These are phyloP conservation scores for Saccharomyces hybrid DNA, from an alignment of 1,139 yeast genomes.

Conservation along the genomic window DNA sequence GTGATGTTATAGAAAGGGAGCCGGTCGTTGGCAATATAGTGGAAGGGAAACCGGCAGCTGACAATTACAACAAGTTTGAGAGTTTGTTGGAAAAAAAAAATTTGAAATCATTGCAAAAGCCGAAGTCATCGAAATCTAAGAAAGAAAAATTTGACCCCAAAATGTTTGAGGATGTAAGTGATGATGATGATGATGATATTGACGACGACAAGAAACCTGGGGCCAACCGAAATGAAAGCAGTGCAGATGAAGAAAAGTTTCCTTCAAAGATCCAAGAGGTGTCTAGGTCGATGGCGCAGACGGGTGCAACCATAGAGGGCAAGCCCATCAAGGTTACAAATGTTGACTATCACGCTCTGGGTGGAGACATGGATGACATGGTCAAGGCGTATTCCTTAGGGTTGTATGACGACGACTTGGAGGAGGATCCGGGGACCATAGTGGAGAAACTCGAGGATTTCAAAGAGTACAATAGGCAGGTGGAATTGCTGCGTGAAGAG, in stretches of 20 bases:
- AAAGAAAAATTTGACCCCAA: background rate
- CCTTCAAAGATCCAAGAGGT: constrained; percentile 10
- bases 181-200: constrained; percentile 4
- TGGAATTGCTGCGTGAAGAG: constrained; percentile 36
- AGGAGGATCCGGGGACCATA: constrained; percentile 49
- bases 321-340: constrained; percentile 18
- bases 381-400: constrained; percentile 55
- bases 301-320: constrained; percentile 3
- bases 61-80: background rate
- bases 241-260: background rate
- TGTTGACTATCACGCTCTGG: constrained; percentile 39
- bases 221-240: background rate
- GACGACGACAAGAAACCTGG: background rate
- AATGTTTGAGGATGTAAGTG: background rate
- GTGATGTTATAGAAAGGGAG: no score
- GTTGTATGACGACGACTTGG: constrained; percentile 49
- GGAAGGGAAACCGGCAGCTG: background rate
- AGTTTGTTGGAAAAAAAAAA: background rate
- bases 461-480: constrained; percentile 43
- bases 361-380: constrained; percentile 47
- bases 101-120: background rate
- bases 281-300: constrained; percentile 10
- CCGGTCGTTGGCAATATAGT: background rate
- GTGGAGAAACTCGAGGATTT: constrained; percentile 51
- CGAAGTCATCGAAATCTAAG: background rate